Percentiles rank a stretch among this genome's conserved stretches.
These are phyloP conservation scores for Rhodotorula sp. DNA, from an alignment of 1,284 basidiomycete genomes.

Conservation along the genomic window DNA sequence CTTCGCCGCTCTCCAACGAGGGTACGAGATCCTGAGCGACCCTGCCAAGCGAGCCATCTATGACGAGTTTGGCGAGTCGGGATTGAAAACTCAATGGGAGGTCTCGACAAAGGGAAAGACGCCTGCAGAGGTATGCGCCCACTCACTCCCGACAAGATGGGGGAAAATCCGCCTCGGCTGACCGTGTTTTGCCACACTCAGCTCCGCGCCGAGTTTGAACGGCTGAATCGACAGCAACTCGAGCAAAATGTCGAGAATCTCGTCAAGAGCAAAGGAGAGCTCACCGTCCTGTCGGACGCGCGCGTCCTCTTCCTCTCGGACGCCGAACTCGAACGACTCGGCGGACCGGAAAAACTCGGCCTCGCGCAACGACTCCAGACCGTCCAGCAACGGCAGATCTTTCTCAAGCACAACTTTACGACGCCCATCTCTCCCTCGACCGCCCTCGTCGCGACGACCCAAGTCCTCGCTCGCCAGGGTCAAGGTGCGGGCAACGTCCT, in stretches of 20 bases:
- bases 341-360: constrained; percentile 15
- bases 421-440: constrained; percentile 34
- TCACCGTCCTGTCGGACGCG: constrained; percentile 34
- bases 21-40: constrained; percentile 61
- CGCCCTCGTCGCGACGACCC: constrained; percentile 35
- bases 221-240: constrained; percentile 53
- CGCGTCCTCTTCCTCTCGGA: constrained; percentile 32
- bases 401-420: constrained; percentile 40
- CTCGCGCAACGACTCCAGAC: constrained; percentile 20
- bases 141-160: neutral
- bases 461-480: constrained; percentile 48
- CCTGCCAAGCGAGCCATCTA: constrained; percentile 72
- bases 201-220: constrained; percentile 55
- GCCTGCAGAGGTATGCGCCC: constrained; percentile 57
- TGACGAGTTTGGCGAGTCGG: constrained; percentile 68
- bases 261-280: constrained; percentile 54
- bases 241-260: constrained; percentile 55
- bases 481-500: constrained; percentile 54
- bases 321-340: constrained; percentile 21
- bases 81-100: constrained; percentile 55
- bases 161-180: neutral
- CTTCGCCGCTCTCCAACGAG: constrained; percentile 72
- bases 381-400: constrained; percentile 25
- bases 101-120: constrained; percentile 54
- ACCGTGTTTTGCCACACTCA: constrained; percentile 39